A percentile compares a stretch with the other conserved stretches of the same genome.
Evolutionary conservation across 1,284 basidiomycete genomes (phyloP).

Genomic region (Ustilago trichophora): DNA sequence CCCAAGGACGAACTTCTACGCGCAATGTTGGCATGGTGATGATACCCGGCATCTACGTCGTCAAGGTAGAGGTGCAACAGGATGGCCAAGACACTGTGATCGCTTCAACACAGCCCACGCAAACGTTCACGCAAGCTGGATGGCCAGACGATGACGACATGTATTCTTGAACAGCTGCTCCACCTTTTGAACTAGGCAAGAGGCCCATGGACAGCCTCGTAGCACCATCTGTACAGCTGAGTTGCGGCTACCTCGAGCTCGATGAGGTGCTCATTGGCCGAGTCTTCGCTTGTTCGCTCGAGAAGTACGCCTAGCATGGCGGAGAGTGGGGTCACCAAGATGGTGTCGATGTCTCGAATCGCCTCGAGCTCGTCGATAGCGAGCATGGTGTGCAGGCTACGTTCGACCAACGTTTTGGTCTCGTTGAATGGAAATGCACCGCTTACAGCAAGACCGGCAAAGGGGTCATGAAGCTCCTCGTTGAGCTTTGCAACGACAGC

Average conservation of each 20-base stretch:
- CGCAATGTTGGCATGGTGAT: conserved; percentile 59
- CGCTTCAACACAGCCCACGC: background rate
- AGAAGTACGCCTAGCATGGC: conserved; percentile 1
- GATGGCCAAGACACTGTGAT: background rate
- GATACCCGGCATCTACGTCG: conserved; percentile 46
- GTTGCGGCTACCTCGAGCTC: conserved; percentile 20
- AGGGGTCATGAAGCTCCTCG: no score
- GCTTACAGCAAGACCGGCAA: no score
- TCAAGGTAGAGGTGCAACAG: conserved; percentile 42
- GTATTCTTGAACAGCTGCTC: conserved; percentile 13
- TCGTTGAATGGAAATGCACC: no score
- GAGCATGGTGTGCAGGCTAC: conserved; percentile 1
- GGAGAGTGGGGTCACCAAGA: conserved; percentile 3
- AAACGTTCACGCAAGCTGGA: conserved; percentile 21
- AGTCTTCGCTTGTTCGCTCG: background rate
- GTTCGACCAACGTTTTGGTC: no score
- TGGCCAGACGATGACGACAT: conserved; percentile 37
- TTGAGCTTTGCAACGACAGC: no score
- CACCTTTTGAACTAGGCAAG: background rate
- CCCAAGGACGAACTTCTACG: conserved; percentile 10
- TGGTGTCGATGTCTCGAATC: background rate
- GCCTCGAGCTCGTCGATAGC: background rate
- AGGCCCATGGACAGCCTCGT: background rate
- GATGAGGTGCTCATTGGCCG: background rate
- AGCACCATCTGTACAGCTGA: conserved; percentile 8